A percentile compares a stretch with the other conserved stretches of the same genome.
phyloP scores from a whole-genome alignment of 805 yeast species.

The Saturnispora besseyi region DNA sequence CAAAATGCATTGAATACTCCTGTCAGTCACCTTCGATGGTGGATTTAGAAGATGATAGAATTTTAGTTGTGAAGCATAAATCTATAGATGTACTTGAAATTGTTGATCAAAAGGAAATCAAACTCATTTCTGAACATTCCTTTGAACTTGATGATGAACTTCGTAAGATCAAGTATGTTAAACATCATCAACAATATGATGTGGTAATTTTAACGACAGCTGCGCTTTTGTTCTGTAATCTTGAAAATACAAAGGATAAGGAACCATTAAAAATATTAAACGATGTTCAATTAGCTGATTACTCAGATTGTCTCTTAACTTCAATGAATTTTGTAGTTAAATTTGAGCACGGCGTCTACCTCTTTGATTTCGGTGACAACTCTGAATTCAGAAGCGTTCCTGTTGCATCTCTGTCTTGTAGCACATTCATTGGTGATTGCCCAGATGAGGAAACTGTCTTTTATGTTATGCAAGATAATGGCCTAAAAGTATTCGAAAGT shows the following conservation, averaged over 20 bases:
- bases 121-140: constrained; percentile 12
- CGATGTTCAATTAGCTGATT: constrained; percentile 14
- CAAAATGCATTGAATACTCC: background rate
- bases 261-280: constrained; percentile 5
- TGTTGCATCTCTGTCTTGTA: background rate
- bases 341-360: constrained; percentile 14
- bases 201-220: constrained; percentile 19
- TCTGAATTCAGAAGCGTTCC: constrained; percentile 18
- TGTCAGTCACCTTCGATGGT: background rate
- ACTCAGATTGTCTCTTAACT: constrained; percentile 17
- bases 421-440: constrained; percentile 11
- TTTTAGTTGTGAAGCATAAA: constrained; percentile 15
- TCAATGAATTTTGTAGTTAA: constrained; percentile 16
- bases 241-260: background rate
- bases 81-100: constrained; percentile 16
- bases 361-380: constrained; percentile 15
- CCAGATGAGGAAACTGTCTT: constrained; percentile 18
- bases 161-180: constrained; percentile 16
- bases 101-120: constrained; percentile 9
- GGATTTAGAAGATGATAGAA: constrained; percentile 12
- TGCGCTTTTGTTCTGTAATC: constrained; percentile 17
- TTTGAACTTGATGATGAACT: constrained; percentile 12
- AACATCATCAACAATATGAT: constrained; percentile 11
- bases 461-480: constrained; percentile 9
- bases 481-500: constrained; percentile 14